Evolutionary conservation across 768 basidiomycete species (phyloP).

Genomic region (Kwoniella pini): DNA sequence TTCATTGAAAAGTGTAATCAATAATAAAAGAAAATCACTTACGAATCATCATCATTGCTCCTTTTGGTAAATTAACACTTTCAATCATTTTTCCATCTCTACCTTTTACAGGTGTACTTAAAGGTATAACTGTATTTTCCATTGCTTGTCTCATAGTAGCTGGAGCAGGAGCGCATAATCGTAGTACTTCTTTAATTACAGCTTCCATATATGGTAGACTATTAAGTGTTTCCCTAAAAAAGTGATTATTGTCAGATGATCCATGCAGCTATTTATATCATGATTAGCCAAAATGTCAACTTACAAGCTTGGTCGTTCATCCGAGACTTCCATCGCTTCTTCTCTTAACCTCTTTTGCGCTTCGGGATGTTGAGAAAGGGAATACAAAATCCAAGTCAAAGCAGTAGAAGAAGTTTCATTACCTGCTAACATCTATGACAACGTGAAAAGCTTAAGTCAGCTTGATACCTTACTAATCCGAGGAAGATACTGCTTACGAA

Average conservation of each 20-base stretch:
- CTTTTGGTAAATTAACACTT: conserved; percentile 43
- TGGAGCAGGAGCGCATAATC: conserved; percentile 49
- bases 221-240: conserved; percentile 14
- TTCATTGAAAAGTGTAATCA: neutral
- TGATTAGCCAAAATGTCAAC: too few species aligned
- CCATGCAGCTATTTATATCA: too few species aligned
- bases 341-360: conserved; percentile 70
- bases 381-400: conserved; percentile 78
- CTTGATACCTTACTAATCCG: neutral
- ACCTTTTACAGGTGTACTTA: conserved; percentile 46
- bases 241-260: neutral
- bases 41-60: conserved; percentile 50
- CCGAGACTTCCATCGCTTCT: conserved; percentile 61
- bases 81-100: conserved; percentile 49
- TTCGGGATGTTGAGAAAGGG: conserved; percentile 68
- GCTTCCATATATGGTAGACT: conserved; percentile 9
- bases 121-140: conserved; percentile 36
- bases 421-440: conserved; percentile 58
- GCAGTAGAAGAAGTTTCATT: conserved; percentile 83
- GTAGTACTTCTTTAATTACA: conserved; percentile 61
- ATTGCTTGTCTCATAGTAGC: conserved; percentile 39
- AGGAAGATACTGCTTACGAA: conserved; percentile 25
- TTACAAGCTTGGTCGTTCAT: conserved; percentile 51
- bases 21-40: conserved; percentile 15
- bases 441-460: neutral